A percentile compares a stretch with the other conserved stretches of the same genome.
Conservation (phyloP, 2,329 filamentous ascomycete species). For the Botrytis paeoniae region DNA sequence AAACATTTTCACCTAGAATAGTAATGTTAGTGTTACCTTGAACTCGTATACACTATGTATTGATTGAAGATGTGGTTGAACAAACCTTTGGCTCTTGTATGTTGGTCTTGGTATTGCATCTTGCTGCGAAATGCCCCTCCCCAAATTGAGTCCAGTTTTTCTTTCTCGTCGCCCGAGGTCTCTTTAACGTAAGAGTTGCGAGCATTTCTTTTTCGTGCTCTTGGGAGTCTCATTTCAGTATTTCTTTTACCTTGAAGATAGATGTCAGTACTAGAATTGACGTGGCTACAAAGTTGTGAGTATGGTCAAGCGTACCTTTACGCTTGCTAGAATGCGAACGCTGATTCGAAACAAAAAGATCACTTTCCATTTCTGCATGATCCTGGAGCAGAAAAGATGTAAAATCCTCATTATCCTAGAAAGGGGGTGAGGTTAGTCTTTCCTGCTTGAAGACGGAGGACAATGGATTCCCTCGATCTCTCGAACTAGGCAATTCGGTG, state of each 20-base stretch:
- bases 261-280: background rate
- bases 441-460: background rate
- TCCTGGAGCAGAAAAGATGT: no score
- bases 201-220: background rate
- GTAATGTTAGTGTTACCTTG: background rate
- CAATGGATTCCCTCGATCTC: background rate
- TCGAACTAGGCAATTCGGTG: background rate
- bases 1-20: background rate
- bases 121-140: background rate
- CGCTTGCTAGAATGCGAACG: background rate
- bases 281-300: background rate
- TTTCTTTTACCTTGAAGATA: background rate
- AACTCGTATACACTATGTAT: background rate
- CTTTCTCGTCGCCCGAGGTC: background rate
- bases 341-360: fast-evolving
- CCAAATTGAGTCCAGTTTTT: background rate
- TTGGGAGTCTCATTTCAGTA: background rate
- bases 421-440: background rate
- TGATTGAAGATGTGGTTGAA: background rate
- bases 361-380: background rate
- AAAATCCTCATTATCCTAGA: no score
- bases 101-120: background rate
- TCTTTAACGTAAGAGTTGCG: background rate
- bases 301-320: background rate
- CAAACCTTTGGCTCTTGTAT: background rate